phyloP scores from a whole-genome alignment of 2,329 filamentous ascomycete species.

The Xylaria hypoxylon region DNA sequence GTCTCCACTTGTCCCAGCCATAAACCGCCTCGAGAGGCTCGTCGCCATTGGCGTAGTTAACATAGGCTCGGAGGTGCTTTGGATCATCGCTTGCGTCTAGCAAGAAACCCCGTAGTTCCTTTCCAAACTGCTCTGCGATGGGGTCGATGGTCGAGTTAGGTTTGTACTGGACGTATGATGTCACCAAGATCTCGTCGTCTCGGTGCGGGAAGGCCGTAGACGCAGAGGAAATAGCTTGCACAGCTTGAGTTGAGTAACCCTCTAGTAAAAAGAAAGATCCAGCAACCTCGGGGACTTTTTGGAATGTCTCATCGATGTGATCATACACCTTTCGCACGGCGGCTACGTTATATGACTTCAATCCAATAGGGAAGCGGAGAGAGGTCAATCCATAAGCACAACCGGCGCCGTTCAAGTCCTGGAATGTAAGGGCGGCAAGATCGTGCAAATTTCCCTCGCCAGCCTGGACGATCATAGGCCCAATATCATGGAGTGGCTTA shows the following conservation, averaged over 20 bases:
- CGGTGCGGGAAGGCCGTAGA: slow-evolving; percentile 42
- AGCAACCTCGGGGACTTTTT: slow-evolving; percentile 31
- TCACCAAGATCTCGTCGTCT: slow-evolving; percentile 38
- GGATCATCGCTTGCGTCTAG: slow-evolving; percentile 41
- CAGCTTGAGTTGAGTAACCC: slow-evolving; percentile 42
- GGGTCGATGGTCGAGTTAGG: slow-evolving; percentile 35
- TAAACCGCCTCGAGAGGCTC: slow-evolving; percentile 37
- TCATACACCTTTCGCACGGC: slow-evolving; percentile 41
- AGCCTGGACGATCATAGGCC: slow-evolving; percentile 27
- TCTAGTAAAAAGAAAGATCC: slow-evolving; percentile 44
- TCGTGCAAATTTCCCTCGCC: slow-evolving; percentile 37
- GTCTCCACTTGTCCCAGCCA: slow-evolving; percentile 40
- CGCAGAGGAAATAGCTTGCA: slow-evolving; percentile 35
- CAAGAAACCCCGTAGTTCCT: slow-evolving; percentile 30
- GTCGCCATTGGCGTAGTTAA: slow-evolving; percentile 42
- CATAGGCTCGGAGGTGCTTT: slow-evolving; percentile 36
- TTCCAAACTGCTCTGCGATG: slow-evolving; percentile 35
- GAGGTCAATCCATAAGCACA: slow-evolving; percentile 40
- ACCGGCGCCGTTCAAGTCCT: slow-evolving; percentile 33
- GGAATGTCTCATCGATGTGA: slow-evolving; percentile 38
- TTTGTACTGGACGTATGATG: slow-evolving; percentile 40
- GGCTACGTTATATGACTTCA: slow-evolving; percentile 35
- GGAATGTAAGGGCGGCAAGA: slow-evolving; percentile 37
- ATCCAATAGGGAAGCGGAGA: slow-evolving; percentile 40
- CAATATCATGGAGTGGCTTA: slow-evolving; percentile 39